Percentiles rank a stretch among this genome's conserved stretches.
phyloP scores from a whole-genome alignment of 345 rosid genomes.

The Balakata baccata region DNA sequence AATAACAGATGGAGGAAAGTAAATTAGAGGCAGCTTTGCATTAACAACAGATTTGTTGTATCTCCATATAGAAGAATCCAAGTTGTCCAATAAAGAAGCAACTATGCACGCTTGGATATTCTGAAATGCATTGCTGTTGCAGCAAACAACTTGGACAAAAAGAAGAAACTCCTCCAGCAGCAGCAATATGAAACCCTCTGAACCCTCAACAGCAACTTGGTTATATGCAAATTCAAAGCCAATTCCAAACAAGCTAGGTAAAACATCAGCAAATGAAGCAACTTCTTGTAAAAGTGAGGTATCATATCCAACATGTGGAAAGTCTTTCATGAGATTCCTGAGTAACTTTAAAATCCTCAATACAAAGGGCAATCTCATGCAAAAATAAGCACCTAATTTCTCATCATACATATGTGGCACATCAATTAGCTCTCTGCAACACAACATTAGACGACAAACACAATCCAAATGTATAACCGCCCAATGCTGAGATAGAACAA shows the following conservation, averaged over 20 bases:
- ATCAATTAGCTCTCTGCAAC: conserved; percentile 58
- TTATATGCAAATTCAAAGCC: conserved; percentile 59
- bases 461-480: conserved; percentile 68
- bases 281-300: conserved; percentile 56
- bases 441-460: conserved; percentile 52
- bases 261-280: conserved; percentile 58
- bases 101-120: conserved; percentile 68
- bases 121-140: conserved; percentile 52
- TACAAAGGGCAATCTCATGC: conserved; percentile 56
- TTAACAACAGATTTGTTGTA: conserved; percentile 48
- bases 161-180: conserved; percentile 81
- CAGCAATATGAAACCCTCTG: conserved; percentile 61
- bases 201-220: conserved; percentile 54
- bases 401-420: conserved; percentile 56
- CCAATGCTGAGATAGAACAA: conserved; percentile 72
- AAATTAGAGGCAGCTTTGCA: conserved; percentile 61
- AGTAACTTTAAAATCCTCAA: conserved; percentile 79
- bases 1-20: conserved; percentile 70
- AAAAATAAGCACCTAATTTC: conserved; percentile 49
- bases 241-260: conserved; percentile 56
- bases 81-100: conserved; percentile 63
- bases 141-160: conserved; percentile 64
- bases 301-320: conserved; percentile 61
- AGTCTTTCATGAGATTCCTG: conserved; percentile 52
- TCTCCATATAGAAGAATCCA: conserved; percentile 74